phyloP scores from a whole-genome alignment of 2,329 filamentous ascomycete species.

The Colletotrichum eremochloae region DNA sequence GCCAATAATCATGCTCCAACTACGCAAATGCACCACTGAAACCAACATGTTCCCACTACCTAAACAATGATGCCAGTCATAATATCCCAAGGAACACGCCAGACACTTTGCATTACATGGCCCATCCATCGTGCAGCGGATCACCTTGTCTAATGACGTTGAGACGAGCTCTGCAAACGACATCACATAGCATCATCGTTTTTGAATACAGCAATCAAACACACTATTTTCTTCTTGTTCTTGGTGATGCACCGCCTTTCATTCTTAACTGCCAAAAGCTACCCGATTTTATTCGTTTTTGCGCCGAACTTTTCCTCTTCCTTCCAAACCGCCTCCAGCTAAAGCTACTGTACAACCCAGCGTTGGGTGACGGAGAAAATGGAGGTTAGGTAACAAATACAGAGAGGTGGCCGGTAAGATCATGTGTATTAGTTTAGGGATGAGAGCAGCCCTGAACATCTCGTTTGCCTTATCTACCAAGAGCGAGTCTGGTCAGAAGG shows the following conservation, averaged over 20 bases:
- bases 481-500: conserved; percentile 39
- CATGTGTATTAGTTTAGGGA: conserved; percentile 45
- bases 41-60: conserved; percentile 8
- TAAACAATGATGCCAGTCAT: neutral
- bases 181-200: conserved; percentile 19
- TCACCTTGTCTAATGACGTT: conserved; percentile 18
- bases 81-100: neutral
- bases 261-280: conserved; percentile 45
- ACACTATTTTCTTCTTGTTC: conserved; percentile 49
- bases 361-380: conserved; percentile 51
- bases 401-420: conserved; percentile 46
- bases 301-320: conserved; percentile 52
- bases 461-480: conserved; percentile 39
- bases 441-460: conserved; percentile 41
- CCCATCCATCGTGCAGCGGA: conserved; percentile 7
- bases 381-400: conserved; percentile 51
- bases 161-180: conserved; percentile 24
- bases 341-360: conserved; percentile 56
- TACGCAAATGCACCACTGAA: conserved; percentile 32
- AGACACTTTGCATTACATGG: conserved; percentile 1
- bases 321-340: conserved; percentile 48
- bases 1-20: conserved; percentile 27
- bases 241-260: conserved; percentile 32
- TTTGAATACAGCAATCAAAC: conserved; percentile 30
- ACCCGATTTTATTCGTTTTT: conserved; percentile 50